Percentiles rank a stretch among this genome's conserved stretches.
Evolutionary conservation across 805 yeast genomes (phyloP).

Genomic region (Lipomyces chichibuensis): DNA sequence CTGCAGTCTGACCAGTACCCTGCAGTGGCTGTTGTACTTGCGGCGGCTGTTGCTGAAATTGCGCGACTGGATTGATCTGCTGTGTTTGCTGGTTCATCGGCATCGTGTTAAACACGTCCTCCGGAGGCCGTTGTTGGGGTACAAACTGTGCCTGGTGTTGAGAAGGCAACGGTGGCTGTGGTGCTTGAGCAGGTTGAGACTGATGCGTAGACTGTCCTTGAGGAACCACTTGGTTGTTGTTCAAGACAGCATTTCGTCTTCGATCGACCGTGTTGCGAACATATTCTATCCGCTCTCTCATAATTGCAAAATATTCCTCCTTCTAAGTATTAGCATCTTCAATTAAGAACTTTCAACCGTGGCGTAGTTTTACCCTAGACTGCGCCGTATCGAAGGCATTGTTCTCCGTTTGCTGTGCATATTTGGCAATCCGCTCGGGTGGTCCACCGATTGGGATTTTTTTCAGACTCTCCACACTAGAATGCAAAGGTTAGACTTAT

Average conservation of each 20-base stretch:
- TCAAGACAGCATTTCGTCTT: not conserved
- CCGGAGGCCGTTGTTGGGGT: constrained; percentile 5
- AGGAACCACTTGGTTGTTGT: constrained; percentile 6
- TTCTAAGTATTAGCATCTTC: not conserved
- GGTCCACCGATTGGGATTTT: constrained; percentile 28
- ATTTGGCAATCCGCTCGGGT: constrained; percentile 23
- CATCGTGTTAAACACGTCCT: constrained; percentile 20
- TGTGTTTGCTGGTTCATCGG: constrained; percentile 25
- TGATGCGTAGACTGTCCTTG: constrained; percentile 23
- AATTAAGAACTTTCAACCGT: not conserved
- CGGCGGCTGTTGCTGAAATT: constrained; percentile 26
- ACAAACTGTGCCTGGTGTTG: constrained; percentile 16
- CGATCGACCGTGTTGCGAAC: constrained; percentile 27
- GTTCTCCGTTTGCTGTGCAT: constrained; percentile 28
- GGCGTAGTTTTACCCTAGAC: constrained; percentile 21
- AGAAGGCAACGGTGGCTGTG: constrained; percentile 7
- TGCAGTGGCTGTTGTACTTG: constrained; percentile 11
- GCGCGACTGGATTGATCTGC: constrained; percentile 22
- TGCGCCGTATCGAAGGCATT: constrained; percentile 30
- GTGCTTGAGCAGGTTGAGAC: constrained; percentile 16
- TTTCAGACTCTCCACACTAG: constrained; percentile 23
- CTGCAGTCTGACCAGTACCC: not conserved
- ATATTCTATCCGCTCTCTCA: constrained; percentile 27
- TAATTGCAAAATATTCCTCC: constrained; percentile 31
- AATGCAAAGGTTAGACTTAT: not conserved